A percentile compares a stretch with the other conserved stretches of the same genome.
Evolutionary conservation across 2,329 filamentous ascomycete species (phyloP).

Genomic region (Pseudocercospora pini-densiflorae): DNA sequence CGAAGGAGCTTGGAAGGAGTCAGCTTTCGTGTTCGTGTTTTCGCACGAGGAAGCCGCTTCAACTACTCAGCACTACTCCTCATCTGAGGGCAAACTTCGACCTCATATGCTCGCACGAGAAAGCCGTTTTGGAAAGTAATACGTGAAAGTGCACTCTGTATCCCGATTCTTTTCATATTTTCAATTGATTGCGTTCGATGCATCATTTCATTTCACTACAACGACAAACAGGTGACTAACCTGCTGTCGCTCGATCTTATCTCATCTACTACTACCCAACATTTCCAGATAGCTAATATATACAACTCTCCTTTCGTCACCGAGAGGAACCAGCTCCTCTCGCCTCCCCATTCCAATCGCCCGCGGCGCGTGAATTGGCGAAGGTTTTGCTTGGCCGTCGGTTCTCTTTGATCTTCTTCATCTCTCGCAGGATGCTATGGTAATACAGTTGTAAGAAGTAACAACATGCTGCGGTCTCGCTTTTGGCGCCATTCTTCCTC

Average conservation of each 20-base stretch:
- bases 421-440: neutral
- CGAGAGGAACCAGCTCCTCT: neutral
- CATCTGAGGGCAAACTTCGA: too few relatives aligned
- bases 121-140: too few relatives aligned
- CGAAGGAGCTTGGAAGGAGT: neutral
- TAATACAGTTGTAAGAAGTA: constrained; percentile 10
- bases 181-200: neutral
- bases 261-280: constrained; percentile 9
- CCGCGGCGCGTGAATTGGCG: neutral
- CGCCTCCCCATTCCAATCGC: neutral
- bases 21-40: too few relatives aligned
- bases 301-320: neutral
- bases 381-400: neutral
- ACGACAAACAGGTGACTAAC: neutral
- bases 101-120: too few relatives aligned
- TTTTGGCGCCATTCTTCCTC: neutral
- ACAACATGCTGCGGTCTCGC: constrained; percentile 4
- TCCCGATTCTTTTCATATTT: neutral
- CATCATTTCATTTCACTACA: neutral
- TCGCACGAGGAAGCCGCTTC: too few relatives aligned
- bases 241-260: neutral
- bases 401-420: neutral
- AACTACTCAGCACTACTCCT: too few relatives aligned
- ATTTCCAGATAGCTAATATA: constrained; percentile 7
- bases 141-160: neutral